Percentiles rank a stretch among this genome's conserved stretches.
Evolutionary conservation across 2,329 filamentous ascomycete genomes (phyloP).

Genomic region (Talaromyces islandicus): DNA sequence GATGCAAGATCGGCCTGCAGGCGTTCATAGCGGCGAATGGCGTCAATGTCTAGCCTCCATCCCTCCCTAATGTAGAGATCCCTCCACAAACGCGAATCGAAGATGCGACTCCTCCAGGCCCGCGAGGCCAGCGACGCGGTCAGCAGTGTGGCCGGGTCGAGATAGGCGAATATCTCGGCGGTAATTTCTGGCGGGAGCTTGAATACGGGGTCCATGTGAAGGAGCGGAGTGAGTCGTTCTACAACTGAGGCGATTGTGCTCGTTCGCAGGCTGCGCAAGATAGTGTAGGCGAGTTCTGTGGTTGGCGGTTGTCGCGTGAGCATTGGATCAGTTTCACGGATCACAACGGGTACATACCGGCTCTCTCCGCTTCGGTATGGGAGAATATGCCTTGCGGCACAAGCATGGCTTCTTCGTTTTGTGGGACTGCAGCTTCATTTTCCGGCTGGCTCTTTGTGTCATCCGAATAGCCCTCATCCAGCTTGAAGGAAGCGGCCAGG

Average conservation of each 20-base stretch:
- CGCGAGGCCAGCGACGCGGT: slow-evolving; percentile 72
- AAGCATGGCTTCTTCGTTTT: slow-evolving; percentile 33
- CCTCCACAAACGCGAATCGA: slow-evolving; percentile 84
- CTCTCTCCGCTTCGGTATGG: slow-evolving; percentile 49
- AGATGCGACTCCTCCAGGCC: slow-evolving; percentile 72
- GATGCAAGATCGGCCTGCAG: slow-evolving; percentile 35
- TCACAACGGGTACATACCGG: slow-evolving; percentile 37
- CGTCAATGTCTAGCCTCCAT: slow-evolving; percentile 66
- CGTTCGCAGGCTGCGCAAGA: slow-evolving; percentile 73
- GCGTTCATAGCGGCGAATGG: slow-evolving; percentile 63
- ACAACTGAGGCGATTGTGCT: slow-evolving; percentile 75
- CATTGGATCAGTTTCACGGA: not conserved
- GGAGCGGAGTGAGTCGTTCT: slow-evolving; percentile 68
- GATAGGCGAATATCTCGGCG: slow-evolving; percentile 78
- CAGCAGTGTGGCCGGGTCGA: slow-evolving; percentile 75
- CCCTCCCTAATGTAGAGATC: slow-evolving; percentile 77
- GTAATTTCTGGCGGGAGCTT: slow-evolving; percentile 87
- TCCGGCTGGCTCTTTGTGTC: slow-evolving; percentile 52
- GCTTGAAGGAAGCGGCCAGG: slow-evolving; percentile 45
- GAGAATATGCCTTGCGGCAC: slow-evolving; percentile 52
- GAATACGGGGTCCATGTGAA: slow-evolving; percentile 87
- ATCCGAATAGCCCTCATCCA: slow-evolving; percentile 85
- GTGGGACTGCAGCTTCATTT: slow-evolving; percentile 30
- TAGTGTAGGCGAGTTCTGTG: slow-evolving; percentile 70
- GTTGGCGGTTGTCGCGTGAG: not conserved